phyloP scores from a whole-genome alignment of 2,329 filamentous ascomycete species.

The Calonectria naviculata region DNA sequence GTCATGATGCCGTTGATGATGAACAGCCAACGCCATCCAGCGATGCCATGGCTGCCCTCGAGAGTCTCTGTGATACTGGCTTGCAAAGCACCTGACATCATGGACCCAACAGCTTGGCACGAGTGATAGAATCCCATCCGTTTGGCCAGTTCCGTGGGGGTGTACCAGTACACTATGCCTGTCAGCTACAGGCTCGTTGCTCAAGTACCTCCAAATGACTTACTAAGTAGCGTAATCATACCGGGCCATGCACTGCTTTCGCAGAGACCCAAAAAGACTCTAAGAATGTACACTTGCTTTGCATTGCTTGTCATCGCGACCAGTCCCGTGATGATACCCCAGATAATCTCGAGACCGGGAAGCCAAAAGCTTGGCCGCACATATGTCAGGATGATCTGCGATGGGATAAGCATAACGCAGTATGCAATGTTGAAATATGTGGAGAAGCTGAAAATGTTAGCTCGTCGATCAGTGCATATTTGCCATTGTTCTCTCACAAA shows the following conservation, averaged over 20 bases:
- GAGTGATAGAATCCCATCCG: constrained; percentile 55
- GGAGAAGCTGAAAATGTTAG: constrained; percentile 35
- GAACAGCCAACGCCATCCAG: constrained; percentile 59
- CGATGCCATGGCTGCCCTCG: constrained; percentile 48
- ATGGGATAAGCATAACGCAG: constrained; percentile 56
- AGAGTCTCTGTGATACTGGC: constrained; percentile 53
- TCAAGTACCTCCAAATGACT: neutral
- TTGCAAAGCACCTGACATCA: constrained; percentile 57
- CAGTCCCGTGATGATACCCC: constrained; percentile 39
- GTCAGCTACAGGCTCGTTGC: neutral
- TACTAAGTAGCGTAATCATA: constrained; percentile 48
- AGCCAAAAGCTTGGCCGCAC: constrained; percentile 52
- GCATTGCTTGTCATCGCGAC: constrained; percentile 47
- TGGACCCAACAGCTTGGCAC: constrained; percentile 52
- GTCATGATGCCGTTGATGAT: constrained; percentile 55
- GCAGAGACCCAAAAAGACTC: constrained; percentile 53
- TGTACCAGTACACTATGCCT: constrained; percentile 23
- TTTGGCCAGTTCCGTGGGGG: constrained; percentile 23
- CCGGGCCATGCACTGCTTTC: constrained; percentile 50
- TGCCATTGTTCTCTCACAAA: neutral
- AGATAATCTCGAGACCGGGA: constrained; percentile 47
- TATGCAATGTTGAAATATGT: constrained; percentile 70
- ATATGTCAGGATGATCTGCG: constrained; percentile 51
- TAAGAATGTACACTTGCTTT: constrained; percentile 48
- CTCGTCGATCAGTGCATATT: neutral